phyloP scores from a whole-genome alignment of 1,284 basidiomycete genomes.

The Ceratobasidium sp. region DNA sequence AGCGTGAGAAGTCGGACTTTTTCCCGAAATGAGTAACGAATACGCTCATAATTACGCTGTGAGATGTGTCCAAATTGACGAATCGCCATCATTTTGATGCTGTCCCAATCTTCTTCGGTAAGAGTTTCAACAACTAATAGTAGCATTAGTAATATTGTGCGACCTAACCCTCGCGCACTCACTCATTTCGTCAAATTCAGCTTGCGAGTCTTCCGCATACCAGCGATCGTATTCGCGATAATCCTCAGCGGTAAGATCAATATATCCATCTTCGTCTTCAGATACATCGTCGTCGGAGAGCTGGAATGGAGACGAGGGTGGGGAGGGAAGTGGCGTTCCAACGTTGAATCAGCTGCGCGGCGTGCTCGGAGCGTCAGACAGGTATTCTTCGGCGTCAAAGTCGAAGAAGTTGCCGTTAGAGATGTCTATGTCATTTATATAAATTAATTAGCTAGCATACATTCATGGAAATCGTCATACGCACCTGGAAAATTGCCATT shows the following conservation, averaged over 20 bases:
- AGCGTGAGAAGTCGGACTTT: slow-evolving; percentile 4
- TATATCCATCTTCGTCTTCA: slow-evolving; percentile 2
- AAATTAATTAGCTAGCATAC: too few relatives aligned
- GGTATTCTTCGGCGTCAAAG: too few relatives aligned
- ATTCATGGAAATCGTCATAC: too few relatives aligned
- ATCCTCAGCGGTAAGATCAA: neutral
- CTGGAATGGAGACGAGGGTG: neutral
- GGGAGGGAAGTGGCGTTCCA: slow-evolving; percentile 7
- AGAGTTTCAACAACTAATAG: slow-evolving; percentile 4
- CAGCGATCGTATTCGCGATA: slow-evolving; percentile 38
- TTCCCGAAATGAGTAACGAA: slow-evolving; percentile 23
- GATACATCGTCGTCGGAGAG: neutral
- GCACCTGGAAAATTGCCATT: too few relatives aligned
- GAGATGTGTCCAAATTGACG: slow-evolving; percentile 36
- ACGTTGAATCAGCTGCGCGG: neutral
- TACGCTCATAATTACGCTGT: slow-evolving; percentile 27
- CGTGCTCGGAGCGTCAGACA: too few relatives aligned
- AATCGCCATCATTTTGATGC: slow-evolving; percentile 42
- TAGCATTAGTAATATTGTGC: neutral
- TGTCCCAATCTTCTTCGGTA: slow-evolving; percentile 24
- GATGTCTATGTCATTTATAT: too few relatives aligned
- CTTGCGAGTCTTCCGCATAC: slow-evolving; percentile 24
- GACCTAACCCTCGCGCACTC: neutral
- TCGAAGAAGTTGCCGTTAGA: too few relatives aligned
- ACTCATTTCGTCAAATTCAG: slow-evolving; percentile 11